phyloP scores from a whole-genome alignment of 192 early-diverging fungal species.

The Borealophlyctis nickersoniae region DNA sequence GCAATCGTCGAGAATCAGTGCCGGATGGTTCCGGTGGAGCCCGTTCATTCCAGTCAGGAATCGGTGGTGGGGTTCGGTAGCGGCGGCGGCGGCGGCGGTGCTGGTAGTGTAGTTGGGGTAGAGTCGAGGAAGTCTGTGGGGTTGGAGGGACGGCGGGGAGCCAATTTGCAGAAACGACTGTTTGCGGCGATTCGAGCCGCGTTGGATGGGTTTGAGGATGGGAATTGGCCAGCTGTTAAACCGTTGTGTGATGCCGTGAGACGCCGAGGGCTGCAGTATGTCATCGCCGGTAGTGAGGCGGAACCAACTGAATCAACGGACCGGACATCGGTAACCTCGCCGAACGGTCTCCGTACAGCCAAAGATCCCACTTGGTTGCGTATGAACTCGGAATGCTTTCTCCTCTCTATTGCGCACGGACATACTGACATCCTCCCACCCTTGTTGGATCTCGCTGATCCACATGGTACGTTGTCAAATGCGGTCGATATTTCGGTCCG shows the following conservation, averaged over 20 bases:
- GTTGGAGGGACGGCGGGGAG: neutral
- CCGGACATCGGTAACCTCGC: too few relatives aligned
- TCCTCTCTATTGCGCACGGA: conserved; percentile 15
- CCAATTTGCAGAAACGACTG: conserved; percentile 9
- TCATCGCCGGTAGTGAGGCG: neutral
- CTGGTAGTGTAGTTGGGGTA: neutral
- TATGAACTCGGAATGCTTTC: conserved; percentile 18
- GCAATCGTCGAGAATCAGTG: conserved; percentile 14
- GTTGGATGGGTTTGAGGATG: conserved; percentile 25
- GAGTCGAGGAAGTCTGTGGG: neutral
- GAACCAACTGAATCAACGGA: neutral
- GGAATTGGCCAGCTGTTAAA: conserved; percentile 18
- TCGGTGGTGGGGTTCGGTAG: neutral
- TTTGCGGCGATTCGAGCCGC: conserved; percentile 15
- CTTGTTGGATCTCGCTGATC: conserved; percentile 17
- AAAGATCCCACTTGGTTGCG: conserved; percentile 23
- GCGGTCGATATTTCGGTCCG: conserved; percentile 17
- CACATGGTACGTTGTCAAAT: neutral
- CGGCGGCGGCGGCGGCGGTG: neutral
- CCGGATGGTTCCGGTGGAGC: neutral
- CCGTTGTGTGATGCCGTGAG: conserved; percentile 20
- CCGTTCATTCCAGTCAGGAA: neutral
- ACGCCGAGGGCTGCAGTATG: conserved; percentile 17
- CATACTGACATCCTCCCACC: conserved; percentile 23
- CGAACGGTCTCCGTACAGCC: too few relatives aligned